Evolutionary conservation across 2,329 filamentous ascomycete genomes (phyloP).

Genomic region (Hypoxylon sp.): DNA sequence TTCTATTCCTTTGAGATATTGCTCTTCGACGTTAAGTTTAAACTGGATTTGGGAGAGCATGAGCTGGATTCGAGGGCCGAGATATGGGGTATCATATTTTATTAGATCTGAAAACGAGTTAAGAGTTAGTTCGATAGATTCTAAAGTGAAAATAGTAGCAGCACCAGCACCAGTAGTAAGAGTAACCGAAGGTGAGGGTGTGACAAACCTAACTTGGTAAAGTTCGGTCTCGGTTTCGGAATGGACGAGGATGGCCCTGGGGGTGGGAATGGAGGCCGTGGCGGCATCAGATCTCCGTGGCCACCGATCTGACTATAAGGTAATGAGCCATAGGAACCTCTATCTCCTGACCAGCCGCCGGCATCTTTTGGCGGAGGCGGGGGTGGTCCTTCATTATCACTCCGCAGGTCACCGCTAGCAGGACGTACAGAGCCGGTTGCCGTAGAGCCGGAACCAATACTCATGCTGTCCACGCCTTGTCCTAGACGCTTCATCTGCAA

Average conservation of each 20-base stretch:
- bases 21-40: slow-evolving; percentile 98
- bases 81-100: slow-evolving; percentile 96
- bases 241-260: slow-evolving; percentile 76
- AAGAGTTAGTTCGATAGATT: slow-evolving; percentile 11
- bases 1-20: slow-evolving; percentile 98
- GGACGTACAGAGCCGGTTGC: slow-evolving; percentile 58
- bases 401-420: slow-evolving; percentile 63
- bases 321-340: slow-evolving; percentile 74
- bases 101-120: slow-evolving; percentile 80
- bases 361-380: slow-evolving; percentile 82
- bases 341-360: slow-evolving; percentile 60
- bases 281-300: slow-evolving; percentile 82
- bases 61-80: slow-evolving; percentile 97
- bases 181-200: neutral
- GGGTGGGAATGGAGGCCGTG: slow-evolving; percentile 83
- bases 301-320: slow-evolving; percentile 73
- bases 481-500: slow-evolving; percentile 85
- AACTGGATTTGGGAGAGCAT: slow-evolving; percentile 99
- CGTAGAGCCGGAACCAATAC: slow-evolving; percentile 66
- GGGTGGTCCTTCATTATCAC: slow-evolving; percentile 65
- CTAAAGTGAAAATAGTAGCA: neutral
- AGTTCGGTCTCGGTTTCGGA: slow-evolving; percentile 87
- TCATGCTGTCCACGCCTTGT: slow-evolving; percentile 77
- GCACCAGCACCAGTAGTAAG: slow-evolving; percentile 6
- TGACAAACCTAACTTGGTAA: slow-evolving; percentile 90